Evolutionary conservation across 2,329 filamentous ascomycete genomes (phyloP), one percentile per base, ranked within the genome.

Genomic region (Karstenula rhodostoma): DNA sequence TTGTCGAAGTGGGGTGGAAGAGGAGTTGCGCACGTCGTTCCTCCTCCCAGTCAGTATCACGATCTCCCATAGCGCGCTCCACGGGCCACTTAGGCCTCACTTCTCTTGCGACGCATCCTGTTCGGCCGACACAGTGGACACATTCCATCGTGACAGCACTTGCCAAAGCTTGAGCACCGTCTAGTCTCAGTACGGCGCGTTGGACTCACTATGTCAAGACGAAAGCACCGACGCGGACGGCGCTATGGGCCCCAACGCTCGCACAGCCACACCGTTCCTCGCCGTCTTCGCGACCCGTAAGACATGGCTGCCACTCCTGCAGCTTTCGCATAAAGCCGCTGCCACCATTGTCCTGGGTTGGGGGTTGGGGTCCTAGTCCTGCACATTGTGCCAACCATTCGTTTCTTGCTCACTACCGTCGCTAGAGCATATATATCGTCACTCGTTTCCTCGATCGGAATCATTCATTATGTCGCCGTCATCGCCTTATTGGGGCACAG

Each of bases 401-500:
- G 35, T 23, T 56, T 8, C 46, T 42, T 49, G 42, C 6, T 42
- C 40, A 32, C 32, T 33, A 50, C 35, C 17, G 42, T 58, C 46
- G 23, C 35, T 27, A 51, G n/a, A 29, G 44, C 49, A 56, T 56
- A 50, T 57, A 40, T 58, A 49, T 17, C 19, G 43, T 35, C 42
- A 53, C 37, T 62, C 56, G 37, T 43, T 66, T 58, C n/a, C 48
- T 58, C 29, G n/a, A 33, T 57, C 9, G n/a, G 44, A 19, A 40
- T 19, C 40, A 9, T 40, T 60, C 56, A 43, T 56, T 53, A 74
- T 74, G 72, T 60, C 37, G 17, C 37, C 37, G 13, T 40, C 37
- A 8, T 40, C 37, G 17, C 37, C 72, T 42, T 74, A 67, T 59
- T 74, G 72, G 72, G 49, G 68, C 44, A 74, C 69, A 19, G 72